Evolutionary conservation across 75 land plant species (phyloP).

Genomic region (Cupressus sempervirens): DNA sequence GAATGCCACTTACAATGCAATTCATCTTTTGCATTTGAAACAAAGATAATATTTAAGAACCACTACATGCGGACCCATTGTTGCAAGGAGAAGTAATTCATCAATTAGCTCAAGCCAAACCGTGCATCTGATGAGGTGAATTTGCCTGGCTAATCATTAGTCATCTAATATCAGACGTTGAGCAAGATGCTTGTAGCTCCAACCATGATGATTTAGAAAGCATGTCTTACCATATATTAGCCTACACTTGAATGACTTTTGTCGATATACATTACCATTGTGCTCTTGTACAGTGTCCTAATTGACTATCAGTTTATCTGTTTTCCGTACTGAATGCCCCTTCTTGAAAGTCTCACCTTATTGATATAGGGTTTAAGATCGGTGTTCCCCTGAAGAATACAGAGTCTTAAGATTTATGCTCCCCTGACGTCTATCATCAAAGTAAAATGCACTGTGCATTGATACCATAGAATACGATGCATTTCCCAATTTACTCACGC

Average conservation of each 20-base stretch:
- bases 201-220: not conserved
- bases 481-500: not conserved
- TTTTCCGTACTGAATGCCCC: not conserved
- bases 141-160: not conserved
- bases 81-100: not conserved
- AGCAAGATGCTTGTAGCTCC: not conserved
- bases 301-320: not conserved
- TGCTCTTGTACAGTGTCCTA: not conserved
- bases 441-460: not conserved
- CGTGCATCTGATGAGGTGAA: not conserved
- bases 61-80: not conserved
- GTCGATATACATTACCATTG: not conserved
- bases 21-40: not conserved
- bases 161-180: not conserved
- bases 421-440: not conserved
- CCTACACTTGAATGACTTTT: not conserved
- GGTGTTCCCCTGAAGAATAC: not conserved
- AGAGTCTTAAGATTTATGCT: not conserved
- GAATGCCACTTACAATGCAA: not conserved
- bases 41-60: not conserved
- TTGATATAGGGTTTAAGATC: not conserved
- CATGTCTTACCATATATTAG: not conserved
- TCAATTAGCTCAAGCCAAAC: not conserved
- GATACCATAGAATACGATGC: not conserved
- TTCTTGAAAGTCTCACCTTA: no score